A percentile compares a stretch with the other conserved stretches of the same genome.
These are phyloP conservation scores for Epichloe uncinata DNA, from an alignment of 2,329 filamentous ascomycete genomes.

Conservation along the genomic window DNA sequence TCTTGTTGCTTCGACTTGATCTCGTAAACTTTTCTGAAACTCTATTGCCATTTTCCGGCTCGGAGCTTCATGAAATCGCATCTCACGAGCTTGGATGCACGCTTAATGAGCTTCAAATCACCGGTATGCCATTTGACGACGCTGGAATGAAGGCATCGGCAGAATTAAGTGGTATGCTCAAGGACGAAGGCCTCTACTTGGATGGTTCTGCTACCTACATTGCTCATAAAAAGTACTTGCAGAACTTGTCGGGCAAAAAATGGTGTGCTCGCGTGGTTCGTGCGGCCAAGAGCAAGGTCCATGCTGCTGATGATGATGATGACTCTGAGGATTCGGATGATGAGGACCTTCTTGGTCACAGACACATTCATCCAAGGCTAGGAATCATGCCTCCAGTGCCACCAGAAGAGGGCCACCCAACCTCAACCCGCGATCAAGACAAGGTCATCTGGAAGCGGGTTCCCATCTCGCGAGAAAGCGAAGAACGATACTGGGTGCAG, in stretches of 20 bases:
- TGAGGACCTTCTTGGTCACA: slow-evolving; percentile 8
- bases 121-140: slow-evolving; percentile 37
- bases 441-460: slow-evolving; percentile 39
- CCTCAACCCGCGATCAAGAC: slow-evolving; percentile 27
- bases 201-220: slow-evolving; percentile 31
- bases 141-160: slow-evolving; percentile 31
- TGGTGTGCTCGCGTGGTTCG: slow-evolving; percentile 33
- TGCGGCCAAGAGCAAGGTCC: slow-evolving; percentile 24
- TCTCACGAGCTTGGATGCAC: slow-evolving; percentile 40
- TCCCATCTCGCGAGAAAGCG: slow-evolving; percentile 25
- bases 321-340: slow-evolving; percentile 16
- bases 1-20: slow-evolving; percentile 36
- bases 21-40: slow-evolving; percentile 41
- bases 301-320: slow-evolving; percentile 13
- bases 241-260: slow-evolving; percentile 23
- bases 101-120: slow-evolving; percentile 38
- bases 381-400: slow-evolving; percentile 27
- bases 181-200: slow-evolving; percentile 38
- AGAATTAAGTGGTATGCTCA: slow-evolving; percentile 38
- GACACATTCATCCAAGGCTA: slow-evolving; percentile 16
- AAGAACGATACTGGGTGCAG: slow-evolving; percentile 33
- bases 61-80: slow-evolving; percentile 37
- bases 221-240: slow-evolving; percentile 25
- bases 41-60: slow-evolving; percentile 30
- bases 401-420: slow-evolving; percentile 29